Evolutionary conservation across 148 eudicot species (phyloP), one percentile per base, ranked within the genome.

Genomic region (Rhododendron kiyosumense): DNA sequence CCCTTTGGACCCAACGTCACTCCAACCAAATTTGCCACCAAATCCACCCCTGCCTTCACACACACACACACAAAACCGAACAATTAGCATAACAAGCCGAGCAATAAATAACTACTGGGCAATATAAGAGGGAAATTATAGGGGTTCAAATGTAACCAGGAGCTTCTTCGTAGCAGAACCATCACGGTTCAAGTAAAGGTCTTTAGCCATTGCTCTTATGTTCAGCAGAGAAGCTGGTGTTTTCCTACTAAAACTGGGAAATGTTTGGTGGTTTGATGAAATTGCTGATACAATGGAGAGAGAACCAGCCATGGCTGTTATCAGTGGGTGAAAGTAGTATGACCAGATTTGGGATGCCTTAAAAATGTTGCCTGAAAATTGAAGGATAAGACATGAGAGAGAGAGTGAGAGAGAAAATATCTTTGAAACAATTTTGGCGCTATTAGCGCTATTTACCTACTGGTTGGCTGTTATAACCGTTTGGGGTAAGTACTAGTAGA

Each of bases 1-100:
- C 99, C 99, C 84, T 96, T 96, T 24, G 99, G 99, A 89, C 98
- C 99, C 91, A 96, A 78, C 76, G 99, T 96, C 81, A 93, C 97
- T 17, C 99, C 99, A 65, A 96, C 86, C 88, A 96, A 88, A 87
- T 95, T 96, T 26, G 96, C 97, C 90, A 96, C 96, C 89, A 93
- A 88, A 38, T 94, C 89, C 63, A 93, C 99, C 87, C 99, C 99
- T 84, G 94, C 98, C 98, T 96, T 86, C 82, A 88, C 30, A 26
- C 73, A 26, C 73, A 65, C 32, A 63, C 17, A 52, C 78, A 75
- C 82, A 83, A 30, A 76, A 38, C 81, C 48, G 36, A 75, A 87
- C 0, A 30, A 38, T 45, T 57, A 51, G 28, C 5, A 9, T 32
- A 5, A 46, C 24, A 32, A 13, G 28, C 41, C 71, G 2, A 26